phyloP scores from a whole-genome alignment of 805 yeast species.

The Monosporozyma aerobia region DNA sequence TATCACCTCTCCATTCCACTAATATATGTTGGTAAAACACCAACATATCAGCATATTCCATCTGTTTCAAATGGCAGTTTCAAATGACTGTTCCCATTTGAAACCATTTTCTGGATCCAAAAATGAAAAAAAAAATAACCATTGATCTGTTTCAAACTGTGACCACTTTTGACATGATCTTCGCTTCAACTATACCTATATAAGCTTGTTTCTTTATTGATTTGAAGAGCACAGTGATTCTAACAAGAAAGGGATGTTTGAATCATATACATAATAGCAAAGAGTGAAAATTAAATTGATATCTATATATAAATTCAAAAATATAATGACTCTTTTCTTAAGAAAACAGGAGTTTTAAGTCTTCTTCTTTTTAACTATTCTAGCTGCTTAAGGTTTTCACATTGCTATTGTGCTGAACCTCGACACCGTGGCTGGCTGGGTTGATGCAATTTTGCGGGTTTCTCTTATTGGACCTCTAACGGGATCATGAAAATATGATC shows the following conservation, averaged over 20 bases:
- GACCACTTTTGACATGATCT: no score
- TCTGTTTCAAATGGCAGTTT: neutral
- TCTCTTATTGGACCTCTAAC: conserved; percentile 12
- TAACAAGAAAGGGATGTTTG: no score
- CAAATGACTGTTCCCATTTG: neutral
- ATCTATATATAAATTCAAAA: no score
- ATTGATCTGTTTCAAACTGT: no score
- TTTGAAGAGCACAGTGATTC: no score
- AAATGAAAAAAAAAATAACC: no score
- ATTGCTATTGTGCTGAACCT: neutral
- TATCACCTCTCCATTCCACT: neutral
- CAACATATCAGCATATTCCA: neutral
- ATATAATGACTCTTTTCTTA: no score
- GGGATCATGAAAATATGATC: conserved; percentile 11
- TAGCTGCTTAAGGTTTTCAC: neutral
- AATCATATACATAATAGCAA: no score
- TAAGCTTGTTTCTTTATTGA: no score
- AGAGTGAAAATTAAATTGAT: no score
- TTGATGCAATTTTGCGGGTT: neutral
- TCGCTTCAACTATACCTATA: no score
- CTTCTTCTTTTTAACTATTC: neutral
- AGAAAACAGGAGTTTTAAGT: neutral
- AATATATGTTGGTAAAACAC: neutral
- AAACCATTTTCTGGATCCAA: no score
- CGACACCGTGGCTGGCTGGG: neutral